These are phyloP conservation scores for Suillus plorans DNA, from an alignment of 768 basidiomycete genomes.

Conservation along the genomic window DNA sequence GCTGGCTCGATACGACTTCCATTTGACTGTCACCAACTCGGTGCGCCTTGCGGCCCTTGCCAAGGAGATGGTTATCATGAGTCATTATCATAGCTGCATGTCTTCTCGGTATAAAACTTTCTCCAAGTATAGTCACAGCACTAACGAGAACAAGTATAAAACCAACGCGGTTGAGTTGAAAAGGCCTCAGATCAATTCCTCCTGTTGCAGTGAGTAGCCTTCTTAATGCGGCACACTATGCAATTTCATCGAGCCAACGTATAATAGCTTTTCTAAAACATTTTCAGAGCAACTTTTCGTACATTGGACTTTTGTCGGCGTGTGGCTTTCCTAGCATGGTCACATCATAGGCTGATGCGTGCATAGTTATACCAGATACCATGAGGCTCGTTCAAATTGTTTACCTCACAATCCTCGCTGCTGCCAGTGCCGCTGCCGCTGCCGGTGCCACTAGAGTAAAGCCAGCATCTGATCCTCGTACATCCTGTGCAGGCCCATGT, in stretches of 20 bases:
- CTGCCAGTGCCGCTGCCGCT: conserved; percentile 20
- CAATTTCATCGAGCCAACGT: not conserved
- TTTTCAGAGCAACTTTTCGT: not conserved
- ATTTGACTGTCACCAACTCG: too few species aligned
- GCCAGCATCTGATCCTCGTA: too few species aligned
- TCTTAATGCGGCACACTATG: not conserved
- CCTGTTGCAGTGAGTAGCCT: not conserved
- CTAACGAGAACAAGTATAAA: not conserved
- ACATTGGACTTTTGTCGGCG: not conserved
- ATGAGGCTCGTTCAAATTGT: not conserved
- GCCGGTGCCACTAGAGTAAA: too few species aligned
- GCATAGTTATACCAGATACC: not conserved
- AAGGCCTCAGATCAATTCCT: not conserved
- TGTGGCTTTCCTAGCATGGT: not conserved
- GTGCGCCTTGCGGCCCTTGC: too few species aligned
- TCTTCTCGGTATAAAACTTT: not conserved
- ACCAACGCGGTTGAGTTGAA: not conserved
- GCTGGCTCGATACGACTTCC: too few species aligned
- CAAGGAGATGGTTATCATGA: too few species aligned
- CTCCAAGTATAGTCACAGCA: not conserved
- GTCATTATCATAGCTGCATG: not conserved
- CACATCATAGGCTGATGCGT: not conserved
- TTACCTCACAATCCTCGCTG: conserved; percentile 20
- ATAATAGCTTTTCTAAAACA: not conserved
- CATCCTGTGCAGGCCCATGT: too few species aligned